Base-by-base conservation (phyloP, 2,329 filamentous ascomycete species). In the Tothia fuscella region DNA sequence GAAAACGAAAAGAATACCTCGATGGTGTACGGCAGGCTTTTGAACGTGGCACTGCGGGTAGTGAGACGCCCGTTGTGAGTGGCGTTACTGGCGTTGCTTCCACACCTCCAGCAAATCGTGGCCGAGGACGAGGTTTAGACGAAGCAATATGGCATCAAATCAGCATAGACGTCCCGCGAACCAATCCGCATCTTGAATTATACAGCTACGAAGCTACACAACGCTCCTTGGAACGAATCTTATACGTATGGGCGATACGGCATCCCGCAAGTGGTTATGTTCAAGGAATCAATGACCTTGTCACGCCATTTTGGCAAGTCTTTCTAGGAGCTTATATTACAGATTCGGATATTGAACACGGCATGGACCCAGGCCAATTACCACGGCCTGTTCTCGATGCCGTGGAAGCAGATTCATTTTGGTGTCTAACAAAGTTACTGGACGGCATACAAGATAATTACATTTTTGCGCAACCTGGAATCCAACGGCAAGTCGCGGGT, bases 111-210 rank as follows among this genome's bases (percentile, higher is more conserved):
- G 57, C 62, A 10, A 63, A 62, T 53, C 78, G 84, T 48, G 72
- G 76, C 32, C 68, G 72, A 47, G 76, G 78, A 2, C 75, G 84
- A 42, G 89, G 88, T 2, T 65, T 98, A 14, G 93, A 98, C 52
- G 91, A 98, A 65, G 82, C 86, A n/a, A 79, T 98, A 45, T 98
- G 91, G 91, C 91, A 98, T 65, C 91, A 98, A 57, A 96, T 98
- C 63, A 95, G 87, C 61, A 98, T 98, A 55, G 91, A 98, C 56
- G 85, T 96, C 17, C 91, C 91, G 3, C 78, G 91, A 38, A 98
- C 91, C 3, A 96, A 94, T 56, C 91, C 91, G 9, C 91, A 96
- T 61, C 80, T 98, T 41, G 84, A 93, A 51, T 71, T 98, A 0
- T 98, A 98, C 63, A 76, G 85, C 50, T 96, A 94, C 56, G 89